Evolutionary conservation across 352 stramenopile species (phyloP), one percentile per base, ranked within the genome.

Genomic region (Pythium pyrilobum): DNA sequence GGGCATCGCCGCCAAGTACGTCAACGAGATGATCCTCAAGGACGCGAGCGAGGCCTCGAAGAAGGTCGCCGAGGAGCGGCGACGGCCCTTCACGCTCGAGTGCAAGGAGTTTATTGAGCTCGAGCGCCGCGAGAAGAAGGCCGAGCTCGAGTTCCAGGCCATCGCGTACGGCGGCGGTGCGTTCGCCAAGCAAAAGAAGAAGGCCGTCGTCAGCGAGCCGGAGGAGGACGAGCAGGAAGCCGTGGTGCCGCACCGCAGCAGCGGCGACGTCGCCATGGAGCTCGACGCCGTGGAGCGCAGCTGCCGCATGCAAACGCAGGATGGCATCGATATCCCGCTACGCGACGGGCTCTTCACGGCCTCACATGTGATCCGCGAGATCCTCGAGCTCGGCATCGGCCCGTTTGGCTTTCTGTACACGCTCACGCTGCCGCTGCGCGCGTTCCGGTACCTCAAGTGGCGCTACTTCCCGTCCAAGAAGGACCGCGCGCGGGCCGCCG

Each of bases 21-120:
- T 97, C 27, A 92, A 94, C 56, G 83, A 95, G 33, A 79, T 88
- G 51, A 92, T 92, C 45, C 61, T 97, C 2, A 81, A 89, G 31
- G 83, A 96, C 56, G 85, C 89, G 8, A 92, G 79, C 20, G 66
- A 79, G 12, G 74, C 74, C 0, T 86, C 86, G 6, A 88, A 89
- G 52, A 57, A 64, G 23, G 71, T 90, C 10, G 79, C 81, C 12
- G 72, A 89, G 31, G 64, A 75, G 47, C 69, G 81, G 10, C 71
- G 81, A 4, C 71, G 73, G 53, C 83, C 79, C 11, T 85, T 96
- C 41, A 80, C 72, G 10, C 67, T 95, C n/a, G 74, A 91, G 42
- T 90, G 72, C 18, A 52, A 64, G 1, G 84, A 96, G 62, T 93
- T 94, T 33, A 45, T 92, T 5, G 75, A 92, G 32, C 68, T 86